Evolutionary conservation across 78 protist species (phyloP).

Genomic region (Speleostelium caveatum): DNA sequence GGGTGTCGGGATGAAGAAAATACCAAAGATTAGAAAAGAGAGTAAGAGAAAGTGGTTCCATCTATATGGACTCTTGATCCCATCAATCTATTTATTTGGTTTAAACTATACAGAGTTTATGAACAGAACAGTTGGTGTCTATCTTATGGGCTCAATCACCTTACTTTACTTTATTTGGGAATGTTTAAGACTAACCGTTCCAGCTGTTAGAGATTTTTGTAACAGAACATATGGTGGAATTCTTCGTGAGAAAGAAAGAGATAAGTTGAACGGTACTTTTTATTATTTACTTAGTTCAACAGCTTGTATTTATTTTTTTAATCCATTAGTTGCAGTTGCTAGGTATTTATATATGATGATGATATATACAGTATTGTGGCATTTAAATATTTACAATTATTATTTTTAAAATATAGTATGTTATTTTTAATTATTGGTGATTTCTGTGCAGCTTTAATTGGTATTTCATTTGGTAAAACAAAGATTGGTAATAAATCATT

Average conservation of each 20-base stretch:
- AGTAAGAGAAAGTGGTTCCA: constrained; percentile 63
- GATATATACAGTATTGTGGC: too few relatives aligned
- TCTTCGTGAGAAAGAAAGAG: constrained; percentile 66
- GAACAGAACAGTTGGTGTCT: constrained; percentile 10
- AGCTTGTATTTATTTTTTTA: constrained; percentile 32
- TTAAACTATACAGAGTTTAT: constrained; percentile 51
- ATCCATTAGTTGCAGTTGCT: constrained; percentile 2
- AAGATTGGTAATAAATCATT: constrained; percentile 49
- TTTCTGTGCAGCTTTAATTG: constrained; percentile 60
- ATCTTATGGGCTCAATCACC: constrained; percentile 24
- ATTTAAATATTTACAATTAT: too few relatives aligned
- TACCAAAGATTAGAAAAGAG: constrained; percentile 61
- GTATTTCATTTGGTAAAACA: constrained; percentile 71
- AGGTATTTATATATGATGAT: too few relatives aligned
- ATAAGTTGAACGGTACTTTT: constrained; percentile 51
- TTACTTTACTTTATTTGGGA: constrained; percentile 67
- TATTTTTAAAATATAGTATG: too few relatives aligned
- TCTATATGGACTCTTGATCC: constrained; percentile 41
- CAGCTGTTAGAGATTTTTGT: constrained; percentile 45
- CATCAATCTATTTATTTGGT: constrained; percentile 39
- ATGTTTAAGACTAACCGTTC: constrained; percentile 29
- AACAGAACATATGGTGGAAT: constrained; percentile 28
- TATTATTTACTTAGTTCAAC: constrained; percentile 48
- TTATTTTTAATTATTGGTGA: constrained; percentile 68
- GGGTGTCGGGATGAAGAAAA: constrained; percentile 41